These are phyloP conservation scores for Cadophora sp. DNA, from an alignment of 2,329 filamentous ascomycete species.

Conservation along the genomic window DNA sequence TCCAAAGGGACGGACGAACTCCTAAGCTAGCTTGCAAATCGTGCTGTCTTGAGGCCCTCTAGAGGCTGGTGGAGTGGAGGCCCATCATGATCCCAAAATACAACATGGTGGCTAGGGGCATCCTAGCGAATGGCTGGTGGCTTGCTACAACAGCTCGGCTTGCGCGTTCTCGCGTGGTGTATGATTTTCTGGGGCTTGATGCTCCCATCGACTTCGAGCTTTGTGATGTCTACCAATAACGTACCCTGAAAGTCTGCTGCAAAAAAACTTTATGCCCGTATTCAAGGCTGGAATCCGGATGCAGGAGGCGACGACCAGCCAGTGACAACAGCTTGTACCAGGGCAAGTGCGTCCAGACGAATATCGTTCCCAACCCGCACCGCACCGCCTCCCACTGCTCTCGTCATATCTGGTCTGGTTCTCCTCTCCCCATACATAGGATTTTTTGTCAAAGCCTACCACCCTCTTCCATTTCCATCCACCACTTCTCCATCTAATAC, in stretches of 20 bases:
- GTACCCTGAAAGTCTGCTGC: conserved; percentile 9
- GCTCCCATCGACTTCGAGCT: background rate
- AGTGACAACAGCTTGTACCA: conserved; percentile 1
- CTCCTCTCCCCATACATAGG: background rate
- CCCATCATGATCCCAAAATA: conserved; percentile 3
- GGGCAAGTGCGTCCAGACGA: background rate
- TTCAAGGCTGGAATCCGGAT: conserved; percentile 6
- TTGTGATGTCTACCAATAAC: background rate
- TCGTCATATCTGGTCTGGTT: conserved; percentile 8
- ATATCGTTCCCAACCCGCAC: conserved; percentile 8
- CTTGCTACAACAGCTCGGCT: conserved; percentile 3
- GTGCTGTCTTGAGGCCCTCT: background rate
- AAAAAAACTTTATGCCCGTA: conserved; percentile 19
- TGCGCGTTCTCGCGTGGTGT: conserved; percentile 11
- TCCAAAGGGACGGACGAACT: background rate
- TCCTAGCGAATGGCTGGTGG: no score
- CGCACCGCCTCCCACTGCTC: background rate
- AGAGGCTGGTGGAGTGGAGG: background rate
- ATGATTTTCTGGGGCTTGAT: background rate
- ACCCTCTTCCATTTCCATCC: conserved; percentile 10
- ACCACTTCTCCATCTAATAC: conserved; percentile 11
- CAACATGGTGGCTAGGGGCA: background rate
- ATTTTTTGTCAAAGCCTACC: conserved; percentile 6
- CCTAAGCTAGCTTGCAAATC: background rate
- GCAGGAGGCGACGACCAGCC: conserved; percentile 7